Conservation (phyloP, 192 early-diverging fungal species). For the Umbelopsis sp. region DNA sequence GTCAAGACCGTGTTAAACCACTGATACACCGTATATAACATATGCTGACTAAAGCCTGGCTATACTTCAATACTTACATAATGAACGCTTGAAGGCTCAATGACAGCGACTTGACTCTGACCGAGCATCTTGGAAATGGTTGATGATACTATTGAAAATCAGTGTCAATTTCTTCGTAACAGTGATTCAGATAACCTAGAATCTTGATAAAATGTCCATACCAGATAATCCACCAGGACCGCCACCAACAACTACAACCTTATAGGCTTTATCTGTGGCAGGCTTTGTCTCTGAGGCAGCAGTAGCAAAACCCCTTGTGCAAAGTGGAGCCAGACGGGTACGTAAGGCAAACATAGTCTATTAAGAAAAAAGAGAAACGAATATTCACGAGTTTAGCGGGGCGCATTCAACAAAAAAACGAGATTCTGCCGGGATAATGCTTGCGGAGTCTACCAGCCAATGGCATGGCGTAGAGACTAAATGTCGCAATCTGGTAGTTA, state of each 20-base stretch:
- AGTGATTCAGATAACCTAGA: not conserved
- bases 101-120: slow-evolving; percentile 67
- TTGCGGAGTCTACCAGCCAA: not conserved
- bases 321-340: slow-evolving; percentile 23
- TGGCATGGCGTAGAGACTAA: not conserved
- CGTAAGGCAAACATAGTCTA: slow-evolving; percentile 25
- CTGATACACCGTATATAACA: too few relatives aligned
- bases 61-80: slow-evolving; percentile 51
- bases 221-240: slow-evolving; percentile 59
- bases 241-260: slow-evolving; percentile 60
- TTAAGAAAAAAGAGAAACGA: not conserved
- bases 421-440: not conserved
- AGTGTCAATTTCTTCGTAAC: not conserved
- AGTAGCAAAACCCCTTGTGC: slow-evolving; percentile 34
- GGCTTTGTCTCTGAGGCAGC: slow-evolving; percentile 16
- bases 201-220: slow-evolving; percentile 25
- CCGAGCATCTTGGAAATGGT: slow-evolving; percentile 67
- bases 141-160: slow-evolving; percentile 58
- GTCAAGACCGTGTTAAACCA: too few relatives aligned
- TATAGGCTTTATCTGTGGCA: slow-evolving; percentile 41
- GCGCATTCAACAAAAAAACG: not conserved
- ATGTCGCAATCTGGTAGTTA: too few relatives aligned
- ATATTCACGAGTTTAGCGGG: not conserved
- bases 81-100: slow-evolving; percentile 72
- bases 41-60: not conserved